A percentile compares a stretch with the other conserved stretches of the same genome.
Evolutionary conservation across 495 filamentous ascomycete species (phyloP).

Genomic region (Viridothelium virens): DNA sequence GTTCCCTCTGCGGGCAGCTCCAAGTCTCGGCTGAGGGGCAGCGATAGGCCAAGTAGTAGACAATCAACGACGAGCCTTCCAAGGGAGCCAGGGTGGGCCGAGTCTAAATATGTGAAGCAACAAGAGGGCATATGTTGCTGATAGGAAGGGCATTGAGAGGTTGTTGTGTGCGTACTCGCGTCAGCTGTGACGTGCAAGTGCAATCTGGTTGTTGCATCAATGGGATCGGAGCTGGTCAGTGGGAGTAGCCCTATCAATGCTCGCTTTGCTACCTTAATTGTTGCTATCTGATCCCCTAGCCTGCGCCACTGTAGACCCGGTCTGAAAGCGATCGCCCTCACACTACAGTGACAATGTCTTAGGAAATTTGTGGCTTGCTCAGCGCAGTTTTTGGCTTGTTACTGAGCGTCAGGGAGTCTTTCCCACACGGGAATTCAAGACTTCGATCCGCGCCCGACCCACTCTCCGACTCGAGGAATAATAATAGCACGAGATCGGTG

Average conservation of each 20-base stretch:
- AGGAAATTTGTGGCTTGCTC: neutral
- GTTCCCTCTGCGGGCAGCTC: conserved; percentile 66
- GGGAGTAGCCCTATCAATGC: neutral
- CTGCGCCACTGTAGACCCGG: neutral
- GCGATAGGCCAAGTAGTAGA: neutral
- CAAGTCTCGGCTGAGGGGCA: neutral
- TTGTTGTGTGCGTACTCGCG: neutral
- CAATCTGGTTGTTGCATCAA: conserved; percentile 11
- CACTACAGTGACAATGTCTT: neutral
- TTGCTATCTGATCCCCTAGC: neutral
- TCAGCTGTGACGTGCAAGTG: conserved; percentile 1
- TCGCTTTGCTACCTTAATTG: neutral
- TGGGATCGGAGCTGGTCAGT: neutral
- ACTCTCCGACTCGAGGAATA: neutral
- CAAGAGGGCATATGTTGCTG: neutral
- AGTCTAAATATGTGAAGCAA: conserved; percentile 5
- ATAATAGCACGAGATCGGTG: neutral
- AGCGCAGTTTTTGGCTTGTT: too few relatives aligned
- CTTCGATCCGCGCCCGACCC: neutral
- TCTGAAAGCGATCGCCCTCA: neutral
- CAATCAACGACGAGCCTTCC: conserved; percentile 6
- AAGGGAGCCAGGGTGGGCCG: neutral
- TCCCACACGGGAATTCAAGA: neutral
- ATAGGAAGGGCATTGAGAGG: conserved; percentile 3
- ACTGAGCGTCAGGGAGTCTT: too few relatives aligned